These are phyloP conservation scores for Sporothrix sp. DNA, from an alignment of 2,329 filamentous ascomycete species.

Conservation along the genomic window DNA sequence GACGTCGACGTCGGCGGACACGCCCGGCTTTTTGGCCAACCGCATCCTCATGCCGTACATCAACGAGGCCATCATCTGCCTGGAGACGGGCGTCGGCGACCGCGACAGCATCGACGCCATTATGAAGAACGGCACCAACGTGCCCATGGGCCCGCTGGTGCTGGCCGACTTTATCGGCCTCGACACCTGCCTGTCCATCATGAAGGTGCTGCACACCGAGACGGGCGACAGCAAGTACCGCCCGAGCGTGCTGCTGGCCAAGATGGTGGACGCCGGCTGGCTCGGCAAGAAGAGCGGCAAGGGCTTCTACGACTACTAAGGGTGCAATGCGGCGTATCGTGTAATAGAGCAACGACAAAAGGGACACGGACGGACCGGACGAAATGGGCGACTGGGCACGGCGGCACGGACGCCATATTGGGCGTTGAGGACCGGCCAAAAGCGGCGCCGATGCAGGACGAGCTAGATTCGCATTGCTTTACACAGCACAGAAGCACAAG, in stretches of 20 bases:
- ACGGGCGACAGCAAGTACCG: slow-evolving; percentile 95
- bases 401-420: too few relatives aligned
- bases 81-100: slow-evolving; percentile 83
- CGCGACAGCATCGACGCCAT: slow-evolving; percentile 92
- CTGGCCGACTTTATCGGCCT: slow-evolving; percentile 95
- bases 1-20: slow-evolving; percentile 75
- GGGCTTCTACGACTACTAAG: slow-evolving; percentile 82
- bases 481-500: too few relatives aligned
- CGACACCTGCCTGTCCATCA: slow-evolving; percentile 92
- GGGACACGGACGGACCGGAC: too few relatives aligned
- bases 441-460: too few relatives aligned
- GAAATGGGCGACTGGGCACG: too few relatives aligned
- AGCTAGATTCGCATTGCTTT: too few relatives aligned
- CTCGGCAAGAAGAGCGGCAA: slow-evolving; percentile 94
- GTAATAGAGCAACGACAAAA: too few relatives aligned
- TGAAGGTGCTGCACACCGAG: slow-evolving; percentile 87
- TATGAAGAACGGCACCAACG: slow-evolving; percentile 99
- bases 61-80: slow-evolving; percentile 92
- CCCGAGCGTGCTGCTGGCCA: slow-evolving; percentile 73
- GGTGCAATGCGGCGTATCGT: not conserved
- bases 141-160: slow-evolving; percentile 92
- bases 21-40: slow-evolving; percentile 91
- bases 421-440: too few relatives aligned
- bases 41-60: slow-evolving; percentile 98
- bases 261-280: slow-evolving; percentile 98